These are phyloP conservation scores for Kodamaea suecica DNA, from an alignment of 1,139 yeast species.

Conservation along the genomic window DNA sequence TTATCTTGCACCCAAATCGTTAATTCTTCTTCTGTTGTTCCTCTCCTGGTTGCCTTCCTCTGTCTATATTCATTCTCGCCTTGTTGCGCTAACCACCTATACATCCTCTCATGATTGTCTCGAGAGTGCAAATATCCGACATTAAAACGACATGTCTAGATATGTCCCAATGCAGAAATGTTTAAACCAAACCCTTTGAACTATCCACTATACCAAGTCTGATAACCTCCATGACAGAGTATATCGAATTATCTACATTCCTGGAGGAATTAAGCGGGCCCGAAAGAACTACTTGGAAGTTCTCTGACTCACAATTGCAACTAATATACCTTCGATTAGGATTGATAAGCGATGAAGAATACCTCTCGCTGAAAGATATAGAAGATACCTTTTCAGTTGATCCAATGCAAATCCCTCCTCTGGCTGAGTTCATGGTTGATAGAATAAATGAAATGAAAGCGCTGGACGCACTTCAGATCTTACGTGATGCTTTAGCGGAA, in stretches of 20 bases:
- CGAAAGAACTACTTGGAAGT: conserved; percentile 2
- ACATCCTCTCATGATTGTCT: too few relatives aligned
- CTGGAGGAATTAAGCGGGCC: conserved; percentile 3
- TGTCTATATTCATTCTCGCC: too few relatives aligned
- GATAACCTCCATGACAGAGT: conserved; percentile 6
- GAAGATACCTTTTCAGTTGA: not conserved
- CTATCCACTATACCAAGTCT: conserved; percentile 2
- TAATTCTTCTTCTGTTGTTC: too few relatives aligned
- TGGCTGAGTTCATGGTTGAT: conserved; percentile 20
- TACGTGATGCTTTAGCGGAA: conserved; percentile 38
- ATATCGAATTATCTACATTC: conserved; percentile 14
- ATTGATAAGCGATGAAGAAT: conserved; percentile 28
- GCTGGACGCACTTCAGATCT: conserved; percentile 29
- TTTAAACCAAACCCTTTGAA: too few relatives aligned
- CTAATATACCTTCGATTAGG: conserved; percentile 32
- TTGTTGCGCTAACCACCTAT: too few relatives aligned
- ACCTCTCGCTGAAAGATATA: conserved; percentile 5
- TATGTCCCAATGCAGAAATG: too few relatives aligned
- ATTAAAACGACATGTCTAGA: too few relatives aligned
- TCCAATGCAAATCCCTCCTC: conserved; percentile 7
- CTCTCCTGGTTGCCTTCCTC: too few relatives aligned
- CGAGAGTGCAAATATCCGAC: too few relatives aligned
- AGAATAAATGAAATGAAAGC: conserved; percentile 17
- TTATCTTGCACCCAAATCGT: too few relatives aligned
- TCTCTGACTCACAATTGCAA: conserved; percentile 24